Percentiles rank a stretch among this genome's conserved stretches.
These are phyloP conservation scores for Lagenaria siceraria DNA, from an alignment of 306 rosid genomes.

Conservation along the genomic window DNA sequence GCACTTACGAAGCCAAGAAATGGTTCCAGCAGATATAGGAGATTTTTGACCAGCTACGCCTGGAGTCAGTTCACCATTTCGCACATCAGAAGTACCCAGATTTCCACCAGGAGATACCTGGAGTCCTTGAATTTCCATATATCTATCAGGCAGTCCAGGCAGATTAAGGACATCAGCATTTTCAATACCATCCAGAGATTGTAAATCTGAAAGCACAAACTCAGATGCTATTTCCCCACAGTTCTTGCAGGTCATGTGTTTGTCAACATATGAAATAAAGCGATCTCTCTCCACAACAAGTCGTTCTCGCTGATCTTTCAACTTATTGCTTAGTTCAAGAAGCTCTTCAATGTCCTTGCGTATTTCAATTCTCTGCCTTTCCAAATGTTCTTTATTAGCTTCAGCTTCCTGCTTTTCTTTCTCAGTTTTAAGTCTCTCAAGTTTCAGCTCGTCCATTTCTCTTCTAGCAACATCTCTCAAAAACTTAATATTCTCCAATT, in stretches of 20 bases:
- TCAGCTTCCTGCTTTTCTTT: slow-evolving; percentile 62
- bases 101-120: slow-evolving; percentile 27
- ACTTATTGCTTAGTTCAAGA: slow-evolving; percentile 54
- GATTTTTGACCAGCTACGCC: slow-evolving; percentile 27
- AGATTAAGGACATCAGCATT: slow-evolving; percentile 47
- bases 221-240: slow-evolving; percentile 68
- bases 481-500: slow-evolving; percentile 52
- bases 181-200: slow-evolving; percentile 44
- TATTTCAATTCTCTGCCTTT: slow-evolving; percentile 70
- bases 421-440: slow-evolving; percentile 56
- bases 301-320: slow-evolving; percentile 63
- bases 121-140: slow-evolving; percentile 14
- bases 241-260: slow-evolving; percentile 50
- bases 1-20: slow-evolving; percentile 87
- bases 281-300: slow-evolving; percentile 63
- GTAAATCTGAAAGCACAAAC: slow-evolving; percentile 61
- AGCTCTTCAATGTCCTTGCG: slow-evolving; percentile 74
- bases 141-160: slow-evolving; percentile 34
- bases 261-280: slow-evolving; percentile 56
- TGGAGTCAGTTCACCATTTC: slow-evolving; percentile 32
- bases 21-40: slow-evolving; percentile 55
- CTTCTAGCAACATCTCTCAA: slow-evolving; percentile 70
- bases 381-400: slow-evolving; percentile 56
- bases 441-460: slow-evolving; percentile 82
- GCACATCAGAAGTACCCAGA: slow-evolving; percentile 27